Evolutionary conservation across 257 asterid species (phyloP).

Genomic region (Petunia axillaris): DNA sequence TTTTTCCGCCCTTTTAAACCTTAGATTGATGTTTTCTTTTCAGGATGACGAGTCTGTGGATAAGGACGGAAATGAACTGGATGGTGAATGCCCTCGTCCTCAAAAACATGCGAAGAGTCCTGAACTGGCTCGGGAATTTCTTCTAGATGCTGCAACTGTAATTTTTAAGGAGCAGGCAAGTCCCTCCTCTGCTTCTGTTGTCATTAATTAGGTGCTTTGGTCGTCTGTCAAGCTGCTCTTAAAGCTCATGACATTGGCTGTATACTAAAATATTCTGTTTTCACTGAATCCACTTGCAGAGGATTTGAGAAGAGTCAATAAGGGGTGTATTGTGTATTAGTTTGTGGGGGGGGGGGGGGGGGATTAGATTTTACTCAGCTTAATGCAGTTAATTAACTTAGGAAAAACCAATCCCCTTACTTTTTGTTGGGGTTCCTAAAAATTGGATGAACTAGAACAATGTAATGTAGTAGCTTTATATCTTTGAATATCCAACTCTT

Average conservation of each 20-base stretch:
- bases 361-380: neutral
- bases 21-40: constrained; percentile 25
- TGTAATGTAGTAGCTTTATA: neutral
- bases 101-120: constrained; percentile 99
- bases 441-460: neutral
- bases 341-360: neutral
- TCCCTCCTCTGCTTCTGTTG: constrained; percentile 22
- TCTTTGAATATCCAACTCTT: neutral
- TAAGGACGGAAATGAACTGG: constrained; percentile 93
- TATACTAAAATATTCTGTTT: neutral
- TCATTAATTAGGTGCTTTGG: neutral
- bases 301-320: neutral
- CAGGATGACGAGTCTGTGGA: constrained; percentile 99
- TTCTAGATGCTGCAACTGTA: constrained; percentile 97
- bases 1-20: neutral
- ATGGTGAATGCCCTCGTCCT: constrained; percentile 96
- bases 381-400: neutral
- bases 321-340: neutral
- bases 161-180: constrained; percentile 98
- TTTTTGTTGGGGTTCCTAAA: neutral
- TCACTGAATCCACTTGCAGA: neutral
- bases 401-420: neutral
- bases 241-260: neutral
- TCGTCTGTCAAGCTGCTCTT: neutral
- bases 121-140: constrained; percentile 99